Percentiles rank a stretch among this genome's conserved stretches.
Evolutionary conservation across 257 asterid species (phyloP).

Genomic region (Nemophila menziesii): DNA sequence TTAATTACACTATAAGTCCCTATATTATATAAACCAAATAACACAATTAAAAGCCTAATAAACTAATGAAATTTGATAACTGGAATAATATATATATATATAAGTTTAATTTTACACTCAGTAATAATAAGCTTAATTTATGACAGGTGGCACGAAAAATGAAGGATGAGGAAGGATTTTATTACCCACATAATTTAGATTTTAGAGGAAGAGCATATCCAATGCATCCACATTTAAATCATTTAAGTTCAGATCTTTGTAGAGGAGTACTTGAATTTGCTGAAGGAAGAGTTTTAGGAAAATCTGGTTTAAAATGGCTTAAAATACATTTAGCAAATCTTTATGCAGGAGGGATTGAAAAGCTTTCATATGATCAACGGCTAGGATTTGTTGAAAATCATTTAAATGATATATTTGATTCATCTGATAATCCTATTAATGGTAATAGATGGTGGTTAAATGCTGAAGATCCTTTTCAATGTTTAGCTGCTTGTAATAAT

Average conservation of each 20-base stretch:
- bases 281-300: constrained; percentile 82
- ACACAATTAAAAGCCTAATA: too few species aligned
- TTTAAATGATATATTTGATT: constrained; percentile 63
- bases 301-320: constrained; percentile 77
- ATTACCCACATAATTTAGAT: constrained; percentile 96
- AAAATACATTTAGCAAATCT: constrained; percentile 89
- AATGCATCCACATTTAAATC: constrained; percentile 95
- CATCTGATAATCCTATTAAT: constrained; percentile 65
- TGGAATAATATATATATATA: too few species aligned
- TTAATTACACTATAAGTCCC: too few species aligned
- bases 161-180: constrained; percentile 93
- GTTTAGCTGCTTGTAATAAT: constrained; percentile 84
- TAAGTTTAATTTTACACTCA: neutral
- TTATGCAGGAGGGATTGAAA: constrained; percentile 78
- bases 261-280: constrained; percentile 95
- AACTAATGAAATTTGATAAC: neutral
- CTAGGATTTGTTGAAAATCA: constrained; percentile 72
- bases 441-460: constrained; percentile 91
- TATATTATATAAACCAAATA: too few species aligned
- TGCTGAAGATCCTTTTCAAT: constrained; percentile 97
- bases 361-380: constrained; percentile 79
- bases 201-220: constrained; percentile 99
- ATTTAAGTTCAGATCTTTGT: constrained; percentile 87
- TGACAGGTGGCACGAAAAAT: constrained; percentile 85
- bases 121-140: constrained; percentile 12